Evolutionary conservation across 1,284 basidiomycete genomes (phyloP), one percentile per base, ranked within the genome.

Genomic region (Apiotrichum mycotoxinovorans): DNA sequence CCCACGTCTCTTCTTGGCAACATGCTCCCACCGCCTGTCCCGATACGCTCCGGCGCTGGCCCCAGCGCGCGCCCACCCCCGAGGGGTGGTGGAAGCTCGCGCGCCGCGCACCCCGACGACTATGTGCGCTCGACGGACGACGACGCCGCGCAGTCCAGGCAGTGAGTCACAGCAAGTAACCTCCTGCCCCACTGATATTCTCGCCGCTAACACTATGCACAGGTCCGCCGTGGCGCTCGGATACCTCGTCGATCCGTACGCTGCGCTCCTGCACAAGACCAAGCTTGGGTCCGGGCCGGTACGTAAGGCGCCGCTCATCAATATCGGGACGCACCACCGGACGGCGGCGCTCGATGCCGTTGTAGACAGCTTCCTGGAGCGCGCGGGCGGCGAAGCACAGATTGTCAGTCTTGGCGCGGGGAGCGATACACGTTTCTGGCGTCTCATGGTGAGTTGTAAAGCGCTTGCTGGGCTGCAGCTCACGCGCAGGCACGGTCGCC

Each of bases 371-470:
- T 97, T 92, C 83, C 66, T 96, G 18, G 64, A 70, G 9, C 64
- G 80, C 4, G 67, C 69, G 10, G 25, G 35, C 15, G 25, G 30
- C 50, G 26, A 61, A 20, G 77, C 83, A 63, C 93, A 97, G 80
- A 85, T 97, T 58, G 82, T 97, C 44, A 92, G 88, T 71, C 74
- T 97, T 11, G 94, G 93, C 3, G 89, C 92, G 0, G 93, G 93
- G 1, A 96, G 90, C 67, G 93, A 98, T 76, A 91, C 91, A 15
- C 80, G 94, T 45, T 97, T 89, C 74, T 98, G 93, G 92, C 80
- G 92, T 54, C 79, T 95, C 66, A 83, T 82, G 78, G 91, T 91
- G 78, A 79, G 87, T 83, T 35, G n/a, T 0, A 18, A 30, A 38
- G 37, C 17, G 1, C 20, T 1, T 38, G 18, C 17, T 11, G 10